These are phyloP conservation scores for Penicillium fuscoglaucum DNA, from an alignment of 2,329 filamentous ascomycete genomes.

Conservation along the genomic window DNA sequence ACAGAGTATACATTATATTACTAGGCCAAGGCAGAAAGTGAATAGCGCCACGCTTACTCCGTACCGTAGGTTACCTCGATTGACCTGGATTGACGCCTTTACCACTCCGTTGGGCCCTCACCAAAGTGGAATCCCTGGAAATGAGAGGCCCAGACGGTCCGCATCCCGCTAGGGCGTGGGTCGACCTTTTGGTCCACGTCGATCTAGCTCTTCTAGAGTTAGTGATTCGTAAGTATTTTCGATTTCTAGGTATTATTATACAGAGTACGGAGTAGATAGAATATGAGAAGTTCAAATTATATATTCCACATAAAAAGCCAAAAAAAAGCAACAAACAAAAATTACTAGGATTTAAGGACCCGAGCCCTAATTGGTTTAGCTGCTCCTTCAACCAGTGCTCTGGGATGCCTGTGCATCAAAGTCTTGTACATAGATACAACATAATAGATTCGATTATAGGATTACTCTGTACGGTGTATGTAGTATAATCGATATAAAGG, in stretches of 20 bases:
- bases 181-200: background rate
- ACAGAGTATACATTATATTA: background rate
- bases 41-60: background rate
- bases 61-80: background rate
- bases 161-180: conserved; percentile 11
- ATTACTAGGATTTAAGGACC: background rate
- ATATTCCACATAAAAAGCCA: background rate
- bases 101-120: background rate
- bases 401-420: background rate
- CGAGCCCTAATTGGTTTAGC: background rate
- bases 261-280: no score
- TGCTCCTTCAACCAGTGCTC: background rate
- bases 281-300: background rate
- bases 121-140: conserved; percentile 1
- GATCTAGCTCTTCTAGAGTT: background rate
- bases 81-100: background rate
- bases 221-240: no score
- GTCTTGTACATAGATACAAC: background rate
- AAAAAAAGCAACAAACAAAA: background rate
- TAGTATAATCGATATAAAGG: no score
- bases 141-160: conserved; percentile 12
- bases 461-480: background rate
- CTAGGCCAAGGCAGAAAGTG: background rate
- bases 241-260: no score
- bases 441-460: background rate